Evolutionary conservation across 352 stramenopile genomes (phyloP).

Genomic region (Plasmopara viticola): DNA sequence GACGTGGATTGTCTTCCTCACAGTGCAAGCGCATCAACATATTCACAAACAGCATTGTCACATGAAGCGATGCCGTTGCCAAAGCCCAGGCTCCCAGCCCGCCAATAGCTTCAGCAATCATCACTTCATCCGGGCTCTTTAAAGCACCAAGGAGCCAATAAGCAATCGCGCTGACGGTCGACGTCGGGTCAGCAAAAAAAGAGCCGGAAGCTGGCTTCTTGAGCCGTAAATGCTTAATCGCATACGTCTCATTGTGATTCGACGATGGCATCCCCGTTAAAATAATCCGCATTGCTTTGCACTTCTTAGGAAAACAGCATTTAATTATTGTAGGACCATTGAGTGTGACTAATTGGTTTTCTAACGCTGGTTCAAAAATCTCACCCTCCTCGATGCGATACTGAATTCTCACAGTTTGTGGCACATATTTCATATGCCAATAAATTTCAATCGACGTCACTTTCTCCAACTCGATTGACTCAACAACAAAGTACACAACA

Average conservation of each 20-base stretch:
- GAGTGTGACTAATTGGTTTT: conserved; percentile 18
- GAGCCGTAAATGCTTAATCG: conserved; percentile 59
- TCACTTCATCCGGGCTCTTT: conserved; percentile 35
- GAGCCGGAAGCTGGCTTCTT: conserved; percentile 48
- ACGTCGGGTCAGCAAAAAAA: conserved; percentile 58
- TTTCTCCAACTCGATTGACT: conserved; percentile 26
- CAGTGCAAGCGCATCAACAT: conserved; percentile 38
- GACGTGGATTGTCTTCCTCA: conserved; percentile 2
- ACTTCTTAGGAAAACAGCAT: conserved; percentile 34
- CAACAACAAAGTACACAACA: conserved; percentile 44
- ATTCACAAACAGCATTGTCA: conserved; percentile 63
- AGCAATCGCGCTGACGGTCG: conserved; percentile 49
- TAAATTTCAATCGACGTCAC: conserved; percentile 59
- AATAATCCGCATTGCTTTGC: conserved; percentile 48
- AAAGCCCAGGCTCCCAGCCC: conserved; percentile 66
- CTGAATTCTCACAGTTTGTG: conserved; percentile 50
- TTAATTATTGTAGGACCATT: conserved; percentile 31
- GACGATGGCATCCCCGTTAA: conserved; percentile 51
- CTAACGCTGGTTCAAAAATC: conserved; percentile 34
- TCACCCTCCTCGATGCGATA: conserved; percentile 35
- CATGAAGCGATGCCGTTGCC: conserved; percentile 68
- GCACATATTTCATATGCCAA: conserved; percentile 66
- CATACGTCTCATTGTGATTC: conserved; percentile 67
- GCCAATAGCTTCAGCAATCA: conserved; percentile 56
- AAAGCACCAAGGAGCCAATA: conserved; percentile 56